Evolutionary conservation across 1,284 basidiomycete species (phyloP).

Genomic region (Ceratobasidium sp.): DNA sequence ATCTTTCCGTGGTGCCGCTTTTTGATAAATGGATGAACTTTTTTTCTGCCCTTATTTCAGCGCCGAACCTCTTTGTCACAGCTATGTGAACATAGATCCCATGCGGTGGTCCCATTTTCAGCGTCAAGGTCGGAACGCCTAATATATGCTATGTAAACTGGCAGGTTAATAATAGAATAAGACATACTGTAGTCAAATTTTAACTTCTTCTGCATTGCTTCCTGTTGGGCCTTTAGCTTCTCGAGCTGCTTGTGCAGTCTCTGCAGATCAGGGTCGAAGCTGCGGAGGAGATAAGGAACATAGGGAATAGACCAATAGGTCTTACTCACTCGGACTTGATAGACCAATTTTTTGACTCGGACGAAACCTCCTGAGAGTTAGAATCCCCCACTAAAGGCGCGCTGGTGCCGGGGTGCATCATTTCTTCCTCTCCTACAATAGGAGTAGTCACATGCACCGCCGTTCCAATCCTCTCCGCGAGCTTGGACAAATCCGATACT

Average conservation of each 20-base stretch:
- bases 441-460: slow-evolving; percentile 60
- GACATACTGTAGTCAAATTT: slow-evolving; percentile 66
- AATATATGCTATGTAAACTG: neutral
- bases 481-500: slow-evolving; percentile 64
- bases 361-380: neutral
- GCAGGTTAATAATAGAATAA: neutral
- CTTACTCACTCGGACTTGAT: slow-evolving; percentile 75
- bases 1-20: slow-evolving; percentile 72
- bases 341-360: slow-evolving; percentile 58
- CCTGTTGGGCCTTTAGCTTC: slow-evolving; percentile 60
- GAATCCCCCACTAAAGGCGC: slow-evolving; percentile 46
- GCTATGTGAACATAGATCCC: slow-evolving; percentile 79
- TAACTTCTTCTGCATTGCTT: slow-evolving; percentile 65
- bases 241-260: slow-evolving; percentile 65
- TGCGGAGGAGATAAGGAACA: slow-evolving; percentile 52
- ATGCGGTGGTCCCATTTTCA: slow-evolving; percentile 71
- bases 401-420: slow-evolving; percentile 47
- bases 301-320: neutral
- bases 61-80: slow-evolving; percentile 68
- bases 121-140: slow-evolving; percentile 77
- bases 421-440: slow-evolving; percentile 48
- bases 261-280: slow-evolving; percentile 72
- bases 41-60: slow-evolving; percentile 58
- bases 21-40: slow-evolving; percentile 69
- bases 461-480: slow-evolving; percentile 69